Base-by-base conservation (phyloP, 2,329 filamentous ascomycete genomes). In the Aspergillus puulaauensis region DNA sequence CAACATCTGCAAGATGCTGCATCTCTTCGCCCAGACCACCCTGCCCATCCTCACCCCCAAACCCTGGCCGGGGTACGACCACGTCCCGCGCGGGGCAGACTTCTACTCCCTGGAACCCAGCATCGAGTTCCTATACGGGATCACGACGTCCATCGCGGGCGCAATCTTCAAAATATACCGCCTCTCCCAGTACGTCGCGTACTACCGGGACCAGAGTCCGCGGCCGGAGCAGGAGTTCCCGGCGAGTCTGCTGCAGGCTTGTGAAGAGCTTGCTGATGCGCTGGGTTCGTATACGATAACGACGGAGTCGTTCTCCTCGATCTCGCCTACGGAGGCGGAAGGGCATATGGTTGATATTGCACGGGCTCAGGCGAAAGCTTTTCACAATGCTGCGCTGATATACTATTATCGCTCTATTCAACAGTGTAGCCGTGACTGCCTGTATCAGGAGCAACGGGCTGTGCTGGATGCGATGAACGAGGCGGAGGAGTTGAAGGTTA, bases 81-180 rank as follows among this genome's bases (percentile, higher is more conserved):
- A 37, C 35, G 35, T 37, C 35, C 35, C 35, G 15, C 35, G 35
- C 12, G 35, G 35, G 2, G 35, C 35, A 14, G 35, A 37, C 35
- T 37, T 37, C 35, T 37, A 14, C 14, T 37, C 15, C 14, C 35
- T 37, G 4, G 35, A 37, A n/a, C 35, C 35, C 14, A 37, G 35
- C 35, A 37, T 37, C 6, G 35, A 37, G 35, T 37, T 37, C 15
- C 14, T 37, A 2, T 37, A 37, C 35, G 35, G 35, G 0, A 37
- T 37, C 6, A 37, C 35, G 3, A 37, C 35, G 6, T 37, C 77
- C 5, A 37, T 37, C 12, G 35, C 35, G 2, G 35, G 35, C 2
- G 35, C 35, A 5, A 37, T 37, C 35, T 37, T 37, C 35, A 37
- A n/a, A n/a, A 37, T 37, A 14, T 37, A 37, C 35, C 35, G 35